Base-by-base conservation (phyloP, 1,139 yeast species). In the Geotrichum macrosporum region DNA sequence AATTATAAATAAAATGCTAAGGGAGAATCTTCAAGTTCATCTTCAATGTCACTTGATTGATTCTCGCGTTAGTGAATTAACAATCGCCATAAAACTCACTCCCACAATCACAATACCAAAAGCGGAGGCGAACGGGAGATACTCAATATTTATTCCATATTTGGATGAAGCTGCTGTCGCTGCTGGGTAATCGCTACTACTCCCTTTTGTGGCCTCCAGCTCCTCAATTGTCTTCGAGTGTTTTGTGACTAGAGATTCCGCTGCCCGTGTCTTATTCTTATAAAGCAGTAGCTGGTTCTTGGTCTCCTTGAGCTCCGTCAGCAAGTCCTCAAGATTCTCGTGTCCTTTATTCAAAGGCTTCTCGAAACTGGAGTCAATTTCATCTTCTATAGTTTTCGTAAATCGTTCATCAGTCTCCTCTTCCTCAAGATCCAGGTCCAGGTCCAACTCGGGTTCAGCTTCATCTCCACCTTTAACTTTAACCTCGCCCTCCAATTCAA, bases 81-180 rank as follows among this genome's bases (percentile, higher is more conserved):
- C 43, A n/a, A 55, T n/a, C 22, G 57, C 41, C 61, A 59, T 55
- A 39, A 57, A 45, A 16, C 59, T 50, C 16, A 58, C 48, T 12
- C 63, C 63, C 3, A 58, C 35, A 10, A 57, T 47, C n/a, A 57
- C 59, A 10, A 59, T 62, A 5, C 61, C 61, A 10, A 57, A 40
- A 5, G 63, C 62, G 4, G 58, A 53, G 19, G 55, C 47, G 32
- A 56, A 43, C 3, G 61, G 58, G n/a, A 56, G 47, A 6, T 50
- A 42, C 6, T 24, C 9, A 10, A 34, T 42, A 36, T 35, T 46
- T 16, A 20, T 31, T 2, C 26, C 35, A 10, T 27, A 9, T 18
- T 37, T 21, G 12, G 41, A 30, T 24, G 41, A 12, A 15, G 44
- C 24, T 16, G 47, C 15, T 12, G 47, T 16, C 15, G 41, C 36